Conservation (phyloP, 495 filamentous ascomycete species). For the Tuber brumale region DNA sequence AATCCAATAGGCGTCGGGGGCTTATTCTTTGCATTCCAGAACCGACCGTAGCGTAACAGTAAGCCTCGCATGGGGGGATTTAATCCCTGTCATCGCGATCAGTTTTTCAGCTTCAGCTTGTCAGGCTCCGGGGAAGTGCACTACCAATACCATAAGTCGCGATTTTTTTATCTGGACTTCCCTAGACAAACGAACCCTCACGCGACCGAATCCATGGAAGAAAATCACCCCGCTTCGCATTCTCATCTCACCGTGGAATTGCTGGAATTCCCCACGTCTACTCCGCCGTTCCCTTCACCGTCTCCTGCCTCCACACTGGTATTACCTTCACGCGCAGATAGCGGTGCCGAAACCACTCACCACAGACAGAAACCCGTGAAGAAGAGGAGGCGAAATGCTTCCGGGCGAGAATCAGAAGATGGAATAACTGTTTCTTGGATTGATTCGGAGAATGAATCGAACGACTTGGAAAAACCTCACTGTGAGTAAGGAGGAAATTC, state of each 20-base stretch:
- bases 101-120: not conserved
- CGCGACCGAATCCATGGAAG: not conserved
- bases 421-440: not conserved
- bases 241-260: not conserved
- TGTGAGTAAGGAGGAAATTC: conserved; percentile 1
- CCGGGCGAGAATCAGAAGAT: not conserved
- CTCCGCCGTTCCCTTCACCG: not conserved
- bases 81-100: not conserved
- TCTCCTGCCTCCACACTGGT: not conserved
- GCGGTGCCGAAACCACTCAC: not conserved
- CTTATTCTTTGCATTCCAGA: not conserved
- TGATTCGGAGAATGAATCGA: not conserved
- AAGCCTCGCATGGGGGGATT: not conserved
- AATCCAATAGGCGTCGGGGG: not conserved
- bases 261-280: not conserved
- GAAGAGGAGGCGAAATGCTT: not conserved
- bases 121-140: not conserved
- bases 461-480: not conserved
- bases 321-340: not conserved
- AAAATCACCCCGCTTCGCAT: not conserved
- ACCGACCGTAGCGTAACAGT: not conserved
- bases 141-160: not conserved
- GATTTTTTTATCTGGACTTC: not conserved
- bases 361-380: not conserved
- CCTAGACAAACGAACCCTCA: not conserved